Base-by-base conservation (phyloP, 768 basidiomycete species). In the Suillus placidus region DNA sequence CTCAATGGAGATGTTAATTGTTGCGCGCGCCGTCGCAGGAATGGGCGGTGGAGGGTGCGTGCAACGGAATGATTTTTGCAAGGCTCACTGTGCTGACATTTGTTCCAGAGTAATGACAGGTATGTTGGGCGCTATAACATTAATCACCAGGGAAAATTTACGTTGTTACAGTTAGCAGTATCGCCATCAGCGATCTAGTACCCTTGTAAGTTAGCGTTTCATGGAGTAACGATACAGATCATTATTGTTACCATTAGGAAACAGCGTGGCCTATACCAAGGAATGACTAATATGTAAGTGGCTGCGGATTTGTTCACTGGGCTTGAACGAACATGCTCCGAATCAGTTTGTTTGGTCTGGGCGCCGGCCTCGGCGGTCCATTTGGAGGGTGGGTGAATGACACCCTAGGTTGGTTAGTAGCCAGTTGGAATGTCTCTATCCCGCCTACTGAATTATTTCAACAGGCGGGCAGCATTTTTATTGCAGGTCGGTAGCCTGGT, bases 11-110 rank as follows among this genome's bases (percentile, higher is more conserved):
- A 76, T 83, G 14, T 84, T 97, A 62, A 94, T 97, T 67, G 82
- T 83, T 49, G 92, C 91, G 64, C 87, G 96, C 14, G 88, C 93
- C 4, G 78, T 97, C 52, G 94, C 95, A 34, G 95, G 95, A 58
- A 93, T 94, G 88, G 95, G 93, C 64, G 94, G 95, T 64, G 95
- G 94, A 77, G 91, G 94, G 88, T 93, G 75, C 78, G 90, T 86
- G 49, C 7, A 63, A 23, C 42, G n/a, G 14, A 26, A 7, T 32
- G 13, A 7, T 0, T 32, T 35, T 47, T 45, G 6, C 38, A 37
- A 40, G 23, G 60, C 43, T 35, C 16, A 65, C 67, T 67, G 70
- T 52, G 51, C 76, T 67, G 67, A 70, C 68, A n/a, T 63, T 68
- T 68, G 51, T 77, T 66, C 64, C 74, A 93, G 93, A 35, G 87